These are phyloP conservation scores for Entomortierella chlamydospora DNA, from an alignment of 192 early-diverging fungal genomes.

Conservation along the genomic window DNA sequence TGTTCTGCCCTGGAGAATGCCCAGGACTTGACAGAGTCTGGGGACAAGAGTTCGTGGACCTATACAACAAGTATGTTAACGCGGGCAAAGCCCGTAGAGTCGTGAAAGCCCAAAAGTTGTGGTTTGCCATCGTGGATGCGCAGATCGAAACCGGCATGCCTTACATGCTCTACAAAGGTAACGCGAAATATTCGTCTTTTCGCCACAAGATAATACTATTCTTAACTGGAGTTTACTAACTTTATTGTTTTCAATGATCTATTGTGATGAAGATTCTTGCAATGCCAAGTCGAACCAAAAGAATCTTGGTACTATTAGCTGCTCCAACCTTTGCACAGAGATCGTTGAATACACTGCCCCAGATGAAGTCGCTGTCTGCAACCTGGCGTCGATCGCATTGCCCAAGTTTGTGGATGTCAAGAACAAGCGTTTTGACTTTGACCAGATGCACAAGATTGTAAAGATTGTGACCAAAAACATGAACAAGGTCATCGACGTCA, in stretches of 20 bases:
- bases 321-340: slow-evolving; percentile 97
- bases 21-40: slow-evolving; percentile 87
- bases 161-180: slow-evolving; percentile 97
- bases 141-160: slow-evolving; percentile 98
- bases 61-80: slow-evolving; percentile 90
- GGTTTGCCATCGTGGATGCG: slow-evolving; percentile 96
- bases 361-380: slow-evolving; percentile 98
- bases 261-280: slow-evolving; percentile 78
- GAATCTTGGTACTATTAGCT: slow-evolving; percentile 97
- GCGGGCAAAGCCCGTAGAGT: slow-evolving; percentile 81
- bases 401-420: slow-evolving; percentile 84
- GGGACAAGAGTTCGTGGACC: slow-evolving; percentile 88
- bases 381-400: slow-evolving; percentile 92
- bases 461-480: slow-evolving; percentile 91
- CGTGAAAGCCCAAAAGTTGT: slow-evolving; percentile 94
- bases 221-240: background rate
- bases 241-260: background rate
- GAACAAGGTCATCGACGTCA: slow-evolving; percentile 97
- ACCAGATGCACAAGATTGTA: slow-evolving; percentile 83
- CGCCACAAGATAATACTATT: background rate
- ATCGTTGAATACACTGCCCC: slow-evolving; percentile 95
- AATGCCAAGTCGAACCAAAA: slow-evolving; percentile 98
- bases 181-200: background rate
- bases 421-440: slow-evolving; percentile 79
- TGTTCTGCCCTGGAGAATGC: slow-evolving; percentile 95